These are phyloP conservation scores for Alloteropsis semialata DNA, from an alignment of 176 grass and related monocot species.

Conservation along the genomic window DNA sequence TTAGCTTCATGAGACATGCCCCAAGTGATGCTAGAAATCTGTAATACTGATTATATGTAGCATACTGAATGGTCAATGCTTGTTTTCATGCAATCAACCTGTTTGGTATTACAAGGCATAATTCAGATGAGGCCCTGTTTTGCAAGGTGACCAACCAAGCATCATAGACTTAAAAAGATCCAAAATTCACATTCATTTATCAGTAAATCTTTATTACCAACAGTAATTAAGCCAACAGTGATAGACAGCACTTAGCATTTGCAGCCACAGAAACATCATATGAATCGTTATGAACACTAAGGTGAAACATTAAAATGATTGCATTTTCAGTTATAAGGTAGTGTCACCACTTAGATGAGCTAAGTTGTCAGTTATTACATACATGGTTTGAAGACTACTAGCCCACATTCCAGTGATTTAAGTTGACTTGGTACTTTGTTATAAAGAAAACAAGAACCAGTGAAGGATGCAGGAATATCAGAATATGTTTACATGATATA, in stretches of 20 bases:
- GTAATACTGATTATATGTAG: constrained; percentile 5
- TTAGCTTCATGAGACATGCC: background rate
- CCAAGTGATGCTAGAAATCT: background rate
- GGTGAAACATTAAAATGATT: background rate
- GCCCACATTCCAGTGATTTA: background rate
- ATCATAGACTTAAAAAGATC: background rate
- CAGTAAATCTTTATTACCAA: background rate
- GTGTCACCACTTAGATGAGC: constrained; percentile 1
- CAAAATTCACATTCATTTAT: background rate
- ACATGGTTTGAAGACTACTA: background rate
- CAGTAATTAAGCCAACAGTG: background rate
- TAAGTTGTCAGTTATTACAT: background rate
- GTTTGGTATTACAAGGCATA: background rate
- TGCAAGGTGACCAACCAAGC: background rate
- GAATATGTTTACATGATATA: background rate
- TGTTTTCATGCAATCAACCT: background rate
- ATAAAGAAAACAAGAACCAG: background rate
- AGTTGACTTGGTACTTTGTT: background rate
- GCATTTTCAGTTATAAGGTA: constrained; percentile 15
- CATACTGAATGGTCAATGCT: background rate
- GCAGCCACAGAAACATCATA: background rate
- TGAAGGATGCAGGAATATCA: background rate
- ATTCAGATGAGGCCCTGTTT: background rate
- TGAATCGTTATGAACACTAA: background rate
- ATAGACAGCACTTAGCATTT: background rate